Base-by-base conservation (phyloP, 139 green algal species). In the Chlorella sp. region DNA sequence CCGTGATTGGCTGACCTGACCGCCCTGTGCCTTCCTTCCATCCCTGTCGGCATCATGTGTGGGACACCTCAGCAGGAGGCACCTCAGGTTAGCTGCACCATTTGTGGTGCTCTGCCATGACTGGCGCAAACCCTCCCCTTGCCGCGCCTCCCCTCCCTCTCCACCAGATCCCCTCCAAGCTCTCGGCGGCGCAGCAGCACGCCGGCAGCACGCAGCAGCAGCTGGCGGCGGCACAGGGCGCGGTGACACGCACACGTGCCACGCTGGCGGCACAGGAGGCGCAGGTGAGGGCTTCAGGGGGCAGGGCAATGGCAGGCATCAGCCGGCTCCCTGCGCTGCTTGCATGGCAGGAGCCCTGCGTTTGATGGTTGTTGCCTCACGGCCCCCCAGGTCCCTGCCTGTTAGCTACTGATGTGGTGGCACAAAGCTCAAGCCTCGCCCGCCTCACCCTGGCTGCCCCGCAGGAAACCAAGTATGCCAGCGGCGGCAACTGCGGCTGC, bases 401-500 rank as follows among this genome's bases (percentile, higher is more conserved):
- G n/a, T n/a, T n/a, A n/a, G n/a, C n/a, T n/a, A n/a, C n/a, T n/a
- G n/a, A n/a, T n/a, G n/a, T 76, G 68, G 26, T 76, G 1, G 11
- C 11, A 18, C 2, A 36, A 22, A 30, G 11, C 32, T 1, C 15
- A 5, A 18, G 2, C 22, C 68, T 36, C 22, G 7, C 68, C 68
- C n/a, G 7, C 68, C 68, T 0, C n/a, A 18, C 24, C 24, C 5
- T 22, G 7, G 7, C 68, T 4, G 24, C 36, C 2, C 53, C 42
- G 81, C 39, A 26, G 53, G 53, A 18, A n/a, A 40, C 57, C 32
- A 48, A 73, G 11, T 37, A 75, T 5, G 81, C 42, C 21, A 36
- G 57, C 34, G 81, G 81, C 21, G 81, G 81, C 81, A 42, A 16
- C 21, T 86, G 81, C 81, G n/a, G 53, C 40, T 73, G 81, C 57